A percentile compares a stretch with the other conserved stretches of the same genome.
phyloP scores from a whole-genome alignment of 495 filamentous ascomycete genomes.

The Thermothielavioides terrestris region DNA sequence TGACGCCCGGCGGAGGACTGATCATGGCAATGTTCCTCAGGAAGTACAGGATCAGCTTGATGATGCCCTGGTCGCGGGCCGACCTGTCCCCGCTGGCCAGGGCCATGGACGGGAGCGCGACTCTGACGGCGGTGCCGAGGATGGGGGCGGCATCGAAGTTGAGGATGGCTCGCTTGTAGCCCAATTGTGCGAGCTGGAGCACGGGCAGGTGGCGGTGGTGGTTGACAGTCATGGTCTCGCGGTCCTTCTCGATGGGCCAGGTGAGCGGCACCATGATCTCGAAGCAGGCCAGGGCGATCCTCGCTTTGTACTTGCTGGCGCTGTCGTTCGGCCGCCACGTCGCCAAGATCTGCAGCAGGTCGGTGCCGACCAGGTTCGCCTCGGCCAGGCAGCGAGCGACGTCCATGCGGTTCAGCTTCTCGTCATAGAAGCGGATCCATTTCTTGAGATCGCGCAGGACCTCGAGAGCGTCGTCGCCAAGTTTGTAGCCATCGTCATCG shows the following conservation, averaged over 20 bases:
- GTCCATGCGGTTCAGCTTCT: slow-evolving; percentile 89
- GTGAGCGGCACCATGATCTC: slow-evolving; percentile 91
- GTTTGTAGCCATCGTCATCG: slow-evolving; percentile 69
- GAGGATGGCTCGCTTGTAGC: slow-evolving; percentile 82
- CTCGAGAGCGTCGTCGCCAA: slow-evolving; percentile 88
- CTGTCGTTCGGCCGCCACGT: slow-evolving; percentile 65
- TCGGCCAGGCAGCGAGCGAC: slow-evolving; percentile 90
- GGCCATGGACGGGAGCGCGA: slow-evolving; percentile 83
- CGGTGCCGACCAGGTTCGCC: slow-evolving; percentile 81
- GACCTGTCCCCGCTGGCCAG: slow-evolving; percentile 65
- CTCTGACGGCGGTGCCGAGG: slow-evolving; percentile 65
- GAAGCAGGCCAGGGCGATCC: slow-evolving; percentile 67
- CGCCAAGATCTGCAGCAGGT: slow-evolving; percentile 83
- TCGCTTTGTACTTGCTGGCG: slow-evolving; percentile 64
- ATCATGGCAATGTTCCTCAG: slow-evolving; percentile 84
- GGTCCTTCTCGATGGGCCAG: slow-evolving; percentile 80
- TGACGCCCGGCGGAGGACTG: slow-evolving; percentile 49
- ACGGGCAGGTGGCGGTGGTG: slow-evolving; percentile 86
- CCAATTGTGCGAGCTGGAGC: slow-evolving; percentile 74
- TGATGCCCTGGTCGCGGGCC: slow-evolving; percentile 79
- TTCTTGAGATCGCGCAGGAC: slow-evolving; percentile 85
- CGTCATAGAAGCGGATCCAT: slow-evolving; percentile 93
- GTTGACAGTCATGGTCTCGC: slow-evolving; percentile 74
- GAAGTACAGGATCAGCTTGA: slow-evolving; percentile 83
- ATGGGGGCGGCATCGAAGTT: slow-evolving; percentile 68